Base-by-base conservation (phyloP, 495 filamentous ascomycete species). In the Hypoxylon subgilvum region DNA sequence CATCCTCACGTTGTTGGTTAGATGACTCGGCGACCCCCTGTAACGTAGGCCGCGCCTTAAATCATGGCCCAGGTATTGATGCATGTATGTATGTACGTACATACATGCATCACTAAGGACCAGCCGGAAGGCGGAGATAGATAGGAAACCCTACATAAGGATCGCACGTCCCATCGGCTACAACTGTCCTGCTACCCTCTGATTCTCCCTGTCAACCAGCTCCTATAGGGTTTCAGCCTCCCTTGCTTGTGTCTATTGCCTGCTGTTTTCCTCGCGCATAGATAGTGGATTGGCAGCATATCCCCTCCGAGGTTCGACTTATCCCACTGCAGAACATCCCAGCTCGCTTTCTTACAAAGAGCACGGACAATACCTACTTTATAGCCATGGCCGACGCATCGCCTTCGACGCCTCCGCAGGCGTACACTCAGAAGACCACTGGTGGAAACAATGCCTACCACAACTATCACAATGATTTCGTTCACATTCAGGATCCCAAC, bases 381-480 rank as follows among this genome's bases (percentile, higher is more conserved):
- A 5, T 18, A 54, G 23, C 32, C 8, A 68, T 68, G 66, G 54
- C 66, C 35, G 63, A 67, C 23, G 52, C 42, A 32, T 32, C 52
- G 35, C 46, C 42, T 7, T n/a, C 56, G 13, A 52, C 54, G 18
- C 21, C 50, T 41, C 3, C 47, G 8, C 57, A 54, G 13, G 28
- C 52, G 13, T 59, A 44, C 39, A 42, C 50, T 31, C 19, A 52
- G 52, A 83, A 80, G 63, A 86, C 84, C 1, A 50, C 77, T 0
- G 85, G 85, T 30, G 85, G 86, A 43, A 87, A 88, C 65, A 74
- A 79, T 55, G 86, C 85, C 34, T 88, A 88, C 73, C 83, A 86
- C 69, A 88, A 88, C 70, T 88, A 83, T 72, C 72, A 82, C 70
- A 84, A 83, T 67, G 78, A 85, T 62, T 83, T 82, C 55, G 68